Conservation (phyloP, 2,329 filamentous ascomycete genomes). For the Hypoxylon sp. region DNA sequence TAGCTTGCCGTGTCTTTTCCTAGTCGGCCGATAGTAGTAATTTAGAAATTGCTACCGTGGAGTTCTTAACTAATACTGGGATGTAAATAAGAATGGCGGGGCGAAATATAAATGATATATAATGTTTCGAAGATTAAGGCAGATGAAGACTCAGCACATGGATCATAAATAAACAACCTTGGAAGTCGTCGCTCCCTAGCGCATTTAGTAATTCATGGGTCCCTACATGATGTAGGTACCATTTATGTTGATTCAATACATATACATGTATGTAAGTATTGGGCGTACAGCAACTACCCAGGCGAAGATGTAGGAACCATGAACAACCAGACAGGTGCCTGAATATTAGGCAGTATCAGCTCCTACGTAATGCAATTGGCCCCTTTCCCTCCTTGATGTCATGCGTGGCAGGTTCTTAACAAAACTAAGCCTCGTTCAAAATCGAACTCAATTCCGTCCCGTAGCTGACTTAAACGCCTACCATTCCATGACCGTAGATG, state of each 20-base stretch:
- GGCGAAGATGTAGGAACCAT: background rate
- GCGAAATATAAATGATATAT: background rate
- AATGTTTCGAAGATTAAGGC: background rate
- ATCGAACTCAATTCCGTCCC: conserved; percentile 50
- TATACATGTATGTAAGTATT: background rate
- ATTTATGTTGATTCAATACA: conserved; percentile 3
- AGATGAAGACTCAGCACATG: background rate
- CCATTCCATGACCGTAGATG: conserved; percentile 52
- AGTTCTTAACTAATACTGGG: background rate
- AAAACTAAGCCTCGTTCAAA: conserved; percentile 38
- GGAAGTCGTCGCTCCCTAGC: background rate
- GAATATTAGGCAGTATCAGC: conserved; percentile 1
- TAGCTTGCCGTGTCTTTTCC: conserved; percentile 15
- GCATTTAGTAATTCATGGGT: background rate
- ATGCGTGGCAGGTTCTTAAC: conserved; percentile 8
- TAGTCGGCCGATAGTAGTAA: conserved; percentile 10
- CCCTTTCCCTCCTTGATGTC: conserved; percentile 5
- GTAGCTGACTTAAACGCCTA: conserved; percentile 54
- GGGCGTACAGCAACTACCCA: background rate
- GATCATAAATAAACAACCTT: background rate
- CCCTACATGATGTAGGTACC: background rate
- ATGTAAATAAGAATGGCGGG: background rate
- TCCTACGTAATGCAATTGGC: background rate
- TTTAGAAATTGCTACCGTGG: conserved; percentile 16
- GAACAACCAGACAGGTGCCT: background rate